Conservation (phyloP, 805 yeast genomes). For the Yarrowia sp. region DNA sequence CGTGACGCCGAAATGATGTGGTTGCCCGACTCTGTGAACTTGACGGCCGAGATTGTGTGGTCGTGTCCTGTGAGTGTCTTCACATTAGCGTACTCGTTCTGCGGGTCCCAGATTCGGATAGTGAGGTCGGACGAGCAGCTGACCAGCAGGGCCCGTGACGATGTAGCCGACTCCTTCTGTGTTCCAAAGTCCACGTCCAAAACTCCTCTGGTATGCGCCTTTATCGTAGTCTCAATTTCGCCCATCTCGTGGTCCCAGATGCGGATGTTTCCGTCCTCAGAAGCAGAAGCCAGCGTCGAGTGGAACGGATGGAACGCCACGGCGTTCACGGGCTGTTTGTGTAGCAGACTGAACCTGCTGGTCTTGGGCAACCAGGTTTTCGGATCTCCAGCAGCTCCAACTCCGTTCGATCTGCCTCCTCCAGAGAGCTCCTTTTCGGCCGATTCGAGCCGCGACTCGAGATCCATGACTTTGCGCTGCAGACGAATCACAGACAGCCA, state of each 20-base stretch:
- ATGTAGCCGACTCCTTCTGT: slow-evolving; percentile 10
- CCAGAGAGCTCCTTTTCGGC: too few species aligned
- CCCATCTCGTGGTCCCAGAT: slow-evolving; percentile 70
- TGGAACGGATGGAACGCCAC: slow-evolving; percentile 72
- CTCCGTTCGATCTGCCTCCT: too few species aligned
- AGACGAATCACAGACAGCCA: slow-evolving; percentile 84
- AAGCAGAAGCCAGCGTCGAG: slow-evolving; percentile 62
- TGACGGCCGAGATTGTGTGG: slow-evolving; percentile 70
- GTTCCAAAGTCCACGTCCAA: slow-evolving; percentile 58
- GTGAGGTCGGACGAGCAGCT: slow-evolving; percentile 51
- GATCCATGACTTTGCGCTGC: slow-evolving; percentile 65
- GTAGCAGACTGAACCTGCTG: slow-evolving; percentile 49
- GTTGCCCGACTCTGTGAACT: slow-evolving; percentile 50
- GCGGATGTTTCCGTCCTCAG: slow-evolving; percentile 68
- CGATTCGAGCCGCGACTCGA: slow-evolving; percentile 58
- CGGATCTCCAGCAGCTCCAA: slow-evolving; percentile 32
- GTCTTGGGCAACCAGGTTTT: slow-evolving; percentile 63
- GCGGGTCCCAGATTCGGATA: slow-evolving; percentile 71
- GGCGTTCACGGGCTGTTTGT: slow-evolving; percentile 58
- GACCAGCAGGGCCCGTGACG: slow-evolving; percentile 40
- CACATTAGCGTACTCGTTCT: slow-evolving; percentile 48
- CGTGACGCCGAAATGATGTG: slow-evolving; percentile 73
- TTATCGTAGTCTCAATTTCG: slow-evolving; percentile 59
- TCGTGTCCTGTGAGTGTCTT: slow-evolving; percentile 81
- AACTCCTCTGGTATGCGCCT: slow-evolving; percentile 75